A percentile compares a stretch with the other conserved stretches of the same genome.
Evolutionary conservation across 2,329 filamentous ascomycete species (phyloP).

Genomic region (Pseudogymnoascus sp.): DNA sequence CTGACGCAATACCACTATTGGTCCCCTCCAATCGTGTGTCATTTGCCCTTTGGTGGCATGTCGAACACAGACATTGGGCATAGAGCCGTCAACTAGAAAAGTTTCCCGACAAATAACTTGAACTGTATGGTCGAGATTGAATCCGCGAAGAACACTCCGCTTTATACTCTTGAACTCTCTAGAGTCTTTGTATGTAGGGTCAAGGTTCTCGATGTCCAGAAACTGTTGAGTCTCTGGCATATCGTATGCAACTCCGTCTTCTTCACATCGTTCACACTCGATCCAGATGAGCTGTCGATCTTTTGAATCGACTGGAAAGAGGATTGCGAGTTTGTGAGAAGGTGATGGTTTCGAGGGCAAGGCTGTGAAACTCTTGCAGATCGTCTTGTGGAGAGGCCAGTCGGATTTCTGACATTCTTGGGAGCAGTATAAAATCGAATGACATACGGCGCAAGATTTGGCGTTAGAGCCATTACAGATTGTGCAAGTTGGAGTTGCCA

Average conservation of each 20-base stretch:
- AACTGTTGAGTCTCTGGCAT: background rate
- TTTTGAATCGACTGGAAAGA: background rate
- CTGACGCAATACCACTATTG: background rate
- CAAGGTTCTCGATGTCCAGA: background rate
- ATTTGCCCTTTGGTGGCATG: background rate
- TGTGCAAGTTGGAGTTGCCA: background rate
- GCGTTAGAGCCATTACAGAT: background rate
- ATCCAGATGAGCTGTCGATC: background rate
- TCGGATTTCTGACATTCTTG: constrained; percentile 4
- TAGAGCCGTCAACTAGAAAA: background rate
- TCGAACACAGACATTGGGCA: background rate
- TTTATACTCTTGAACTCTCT: background rate
- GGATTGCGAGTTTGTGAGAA: background rate
- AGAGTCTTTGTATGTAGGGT: background rate
- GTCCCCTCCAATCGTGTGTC: background rate
- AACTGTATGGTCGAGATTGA: background rate
- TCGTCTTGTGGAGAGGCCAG: constrained; percentile 9
- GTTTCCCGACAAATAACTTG: background rate
- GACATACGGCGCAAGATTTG: constrained; percentile 2
- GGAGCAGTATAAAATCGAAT: constrained; percentile 8
- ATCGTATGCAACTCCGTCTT: background rate
- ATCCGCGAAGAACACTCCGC: background rate
- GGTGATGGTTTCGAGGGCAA: background rate
- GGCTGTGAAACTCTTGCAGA: constrained; percentile 3
- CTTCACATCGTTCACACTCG: background rate